Evolutionary conservation across 805 yeast genomes (phyloP).

Genomic region (Metschnikowia orientalis): DNA sequence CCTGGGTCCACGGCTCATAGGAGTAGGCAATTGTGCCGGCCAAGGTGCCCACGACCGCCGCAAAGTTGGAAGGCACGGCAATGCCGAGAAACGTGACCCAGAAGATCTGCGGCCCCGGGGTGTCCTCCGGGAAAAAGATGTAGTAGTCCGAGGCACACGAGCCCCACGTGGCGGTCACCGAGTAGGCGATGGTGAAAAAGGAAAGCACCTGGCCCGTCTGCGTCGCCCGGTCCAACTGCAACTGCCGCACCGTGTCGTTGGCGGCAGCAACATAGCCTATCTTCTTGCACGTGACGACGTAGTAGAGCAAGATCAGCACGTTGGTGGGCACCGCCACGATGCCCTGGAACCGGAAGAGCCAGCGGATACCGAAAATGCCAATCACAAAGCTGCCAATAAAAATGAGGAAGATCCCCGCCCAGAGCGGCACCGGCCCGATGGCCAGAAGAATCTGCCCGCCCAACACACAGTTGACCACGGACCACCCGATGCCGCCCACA

Average conservation of each 20-base stretch:
- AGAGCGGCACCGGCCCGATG: conserved; percentile 8
- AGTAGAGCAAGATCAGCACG: conserved; percentile 27
- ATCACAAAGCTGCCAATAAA: conserved; percentile 25
- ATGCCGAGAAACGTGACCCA: conserved; percentile 26
- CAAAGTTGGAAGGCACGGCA: conserved; percentile 32
- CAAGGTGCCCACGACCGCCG: conserved; percentile 27
- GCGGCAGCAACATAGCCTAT: conserved; percentile 12
- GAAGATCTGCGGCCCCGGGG: conserved; percentile 25
- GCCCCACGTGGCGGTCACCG: conserved; percentile 37
- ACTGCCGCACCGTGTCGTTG: conserved; percentile 8
- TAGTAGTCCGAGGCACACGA: conserved; percentile 34
- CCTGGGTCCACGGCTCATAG: conserved; percentile 30
- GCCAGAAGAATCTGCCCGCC: conserved; percentile 33
- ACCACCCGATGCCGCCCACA: conserved; percentile 36
- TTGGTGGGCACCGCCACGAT: conserved; percentile 28
- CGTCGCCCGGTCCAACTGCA: conserved; percentile 13
- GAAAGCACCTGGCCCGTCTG: conserved; percentile 31
- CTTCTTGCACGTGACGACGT: conserved; percentile 29
- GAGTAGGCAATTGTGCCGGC: conserved; percentile 32
- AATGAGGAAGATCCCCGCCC: conserved; percentile 19
- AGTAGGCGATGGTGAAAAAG: conserved; percentile 33
- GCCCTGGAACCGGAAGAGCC: conserved; percentile 28
- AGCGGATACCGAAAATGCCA: conserved; percentile 31
- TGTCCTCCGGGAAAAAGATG: conserved; percentile 28
- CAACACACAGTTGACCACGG: conserved; percentile 35